Evolutionary conservation across 768 basidiomycete genomes (phyloP), one percentile per base, ranked within the genome.

Genomic region (Amanita muscaria): DNA sequence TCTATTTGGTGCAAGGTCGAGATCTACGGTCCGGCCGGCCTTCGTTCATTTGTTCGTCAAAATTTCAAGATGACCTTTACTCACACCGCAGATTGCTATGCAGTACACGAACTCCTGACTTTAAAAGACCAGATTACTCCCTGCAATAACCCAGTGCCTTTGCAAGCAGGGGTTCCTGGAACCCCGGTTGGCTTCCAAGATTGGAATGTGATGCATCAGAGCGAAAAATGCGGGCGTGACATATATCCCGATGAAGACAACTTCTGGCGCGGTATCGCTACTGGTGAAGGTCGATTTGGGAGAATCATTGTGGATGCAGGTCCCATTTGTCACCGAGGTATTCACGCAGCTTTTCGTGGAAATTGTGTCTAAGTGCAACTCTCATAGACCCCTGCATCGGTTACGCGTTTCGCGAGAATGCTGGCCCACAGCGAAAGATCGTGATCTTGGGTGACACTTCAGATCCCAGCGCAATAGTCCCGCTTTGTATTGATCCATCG

Each of bases 361-460:
- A 25, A 42, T 45, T 8, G 27, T 3, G 23, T 15, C 22, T 15
- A 22, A 37, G 27, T 21, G 51, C 7, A 19, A 24, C n/a, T 49
- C 12, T 40, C 14, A 19, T 52, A 86, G 88, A 83, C 53, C 79
- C 82, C 1, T 91, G 84, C 56, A 64, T 92, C 44, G 89, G 87
- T 12, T 93, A 84, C 57, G 66, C 87, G 38, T 73, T 92, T 52
- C 66, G 68, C 31, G 88, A 89, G 56, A 52, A 66, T n/a, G 56
- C 57, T 3, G 60, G 43, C 16, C 67, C 67, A 35, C 68, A 54
- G 14, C 73, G 86, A 39, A 84, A 83, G 56, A 58, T 92, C 32
- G 81, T 81, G 19, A 71, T 90, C 36, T 68, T 90, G 4, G 89
- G 89, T 0, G 88, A 91, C 56, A 88, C 86, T 1, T 76, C 64